These are phyloP conservation scores for Malassezia arunalokei DNA, from an alignment of 1,284 basidiomycete genomes.

Conservation along the genomic window DNA sequence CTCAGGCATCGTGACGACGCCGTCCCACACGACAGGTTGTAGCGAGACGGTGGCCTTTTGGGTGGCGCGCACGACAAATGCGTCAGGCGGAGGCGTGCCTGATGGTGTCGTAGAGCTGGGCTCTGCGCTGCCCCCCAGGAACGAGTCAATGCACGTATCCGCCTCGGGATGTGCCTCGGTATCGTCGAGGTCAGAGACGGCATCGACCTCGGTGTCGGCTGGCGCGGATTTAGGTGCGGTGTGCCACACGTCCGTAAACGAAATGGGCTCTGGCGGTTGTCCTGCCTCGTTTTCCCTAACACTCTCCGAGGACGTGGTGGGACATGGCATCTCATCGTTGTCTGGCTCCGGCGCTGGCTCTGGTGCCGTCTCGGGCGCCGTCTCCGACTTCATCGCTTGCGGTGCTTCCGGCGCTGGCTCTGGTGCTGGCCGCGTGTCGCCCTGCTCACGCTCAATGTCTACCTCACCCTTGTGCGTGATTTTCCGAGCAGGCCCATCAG, in stretches of 20 bases:
- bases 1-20: conserved; percentile 43
- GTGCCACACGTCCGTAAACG: conserved; percentile 1
- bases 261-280: neutral
- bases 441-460: conserved; percentile 36
- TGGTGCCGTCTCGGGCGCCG: conserved; percentile 4
- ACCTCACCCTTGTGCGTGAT: conserved; percentile 46
- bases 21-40: conserved; percentile 31
- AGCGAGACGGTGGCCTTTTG: conserved; percentile 5
- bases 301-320: no score
- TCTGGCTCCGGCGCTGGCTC: no score
- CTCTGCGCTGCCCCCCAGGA: conserved; percentile 19
- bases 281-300: no score
- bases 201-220: neutral
- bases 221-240: neutral
- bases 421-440: neutral
- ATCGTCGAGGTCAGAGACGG: neutral
- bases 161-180: conserved; percentile 8
- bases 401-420: neutral
- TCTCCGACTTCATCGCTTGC: conserved; percentile 5
- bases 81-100: conserved; percentile 19
- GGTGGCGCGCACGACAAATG: conserved; percentile 6
- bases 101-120: neutral
- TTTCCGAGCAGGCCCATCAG: conserved; percentile 33
- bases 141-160: conserved; percentile 36
- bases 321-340: no score